These are phyloP conservation scores for Colletotrichum coccodes DNA, from an alignment of 2,329 filamentous ascomycete species.

Conservation along the genomic window DNA sequence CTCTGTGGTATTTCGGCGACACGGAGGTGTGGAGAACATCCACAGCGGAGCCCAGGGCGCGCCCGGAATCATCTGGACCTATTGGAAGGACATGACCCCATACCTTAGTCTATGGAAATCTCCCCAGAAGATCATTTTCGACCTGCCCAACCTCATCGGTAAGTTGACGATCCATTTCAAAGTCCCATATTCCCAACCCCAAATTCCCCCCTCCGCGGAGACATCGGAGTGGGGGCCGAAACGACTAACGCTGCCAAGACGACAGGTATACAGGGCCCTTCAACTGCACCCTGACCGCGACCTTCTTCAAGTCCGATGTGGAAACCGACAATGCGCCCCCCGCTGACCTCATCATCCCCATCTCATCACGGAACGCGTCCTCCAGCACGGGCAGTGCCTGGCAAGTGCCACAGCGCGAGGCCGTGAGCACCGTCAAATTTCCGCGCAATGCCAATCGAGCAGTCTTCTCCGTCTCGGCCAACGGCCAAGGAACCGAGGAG, in stretches of 20 bases:
- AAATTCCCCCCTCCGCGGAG: not conserved
- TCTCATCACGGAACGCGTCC: constrained; percentile 64
- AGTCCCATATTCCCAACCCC: not conserved
- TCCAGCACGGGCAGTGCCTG: constrained; percentile 72
- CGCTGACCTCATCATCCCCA: constrained; percentile 75
- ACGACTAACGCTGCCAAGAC: constrained; percentile 43
- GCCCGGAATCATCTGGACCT: constrained; percentile 79
- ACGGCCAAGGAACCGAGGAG: constrained; percentile 80
- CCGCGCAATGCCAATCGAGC: constrained; percentile 75
- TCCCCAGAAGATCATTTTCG: constrained; percentile 81
- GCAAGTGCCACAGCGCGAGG: constrained; percentile 70
- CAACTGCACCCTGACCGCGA: constrained; percentile 79
- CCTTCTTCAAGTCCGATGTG: constrained; percentile 69
- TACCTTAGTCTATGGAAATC: constrained; percentile 75
- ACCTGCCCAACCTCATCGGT: constrained; percentile 77
- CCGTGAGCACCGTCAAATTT: constrained; percentile 67
- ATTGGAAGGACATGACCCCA: constrained; percentile 81
- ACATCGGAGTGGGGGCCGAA: constrained; percentile 28
- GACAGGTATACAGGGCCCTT: constrained; percentile 77
- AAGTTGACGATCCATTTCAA: constrained; percentile 4
- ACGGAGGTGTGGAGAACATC: constrained; percentile 86
- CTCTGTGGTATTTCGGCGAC: constrained; percentile 79
- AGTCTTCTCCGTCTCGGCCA: constrained; percentile 80
- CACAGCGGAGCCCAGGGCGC: constrained; percentile 78
- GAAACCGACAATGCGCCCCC: constrained; percentile 51